phyloP scores from a whole-genome alignment of 306 rosid species.

The Cicer arietinum region DNA sequence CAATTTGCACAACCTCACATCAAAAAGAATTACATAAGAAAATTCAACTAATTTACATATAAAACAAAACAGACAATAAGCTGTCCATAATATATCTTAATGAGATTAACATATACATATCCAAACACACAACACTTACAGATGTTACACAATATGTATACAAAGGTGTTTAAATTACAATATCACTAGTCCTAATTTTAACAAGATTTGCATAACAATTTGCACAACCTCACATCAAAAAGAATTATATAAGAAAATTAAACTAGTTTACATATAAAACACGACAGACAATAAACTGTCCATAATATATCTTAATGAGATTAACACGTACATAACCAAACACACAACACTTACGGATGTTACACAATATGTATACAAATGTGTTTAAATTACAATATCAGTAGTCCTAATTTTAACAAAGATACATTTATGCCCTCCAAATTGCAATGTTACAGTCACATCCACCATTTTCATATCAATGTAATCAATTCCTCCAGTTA shows the following conservation, averaged over 20 bases:
- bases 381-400: constrained; percentile 21
- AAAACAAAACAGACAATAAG: constrained; percentile 28
- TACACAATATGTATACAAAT: background rate
- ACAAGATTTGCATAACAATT: constrained; percentile 58
- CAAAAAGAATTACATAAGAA: constrained; percentile 25
- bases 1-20: constrained; percentile 39
- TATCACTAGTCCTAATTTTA: constrained; percentile 2
- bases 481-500: background rate
- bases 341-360: background rate
- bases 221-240: constrained; percentile 36
- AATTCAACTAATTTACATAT: constrained; percentile 32
- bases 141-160: background rate
- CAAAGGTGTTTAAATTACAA: constrained; percentile 22
- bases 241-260: constrained; percentile 16
- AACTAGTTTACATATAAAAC: constrained; percentile 40
- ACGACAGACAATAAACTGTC: constrained; percentile 6
- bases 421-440: background rate
- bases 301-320: constrained; percentile 10
- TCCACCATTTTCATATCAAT: constrained; percentile 17
- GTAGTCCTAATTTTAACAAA: constrained; percentile 10
- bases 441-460: constrained; percentile 14
- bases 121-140: constrained; percentile 4
- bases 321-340: constrained; percentile 13
- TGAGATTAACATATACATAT: constrained; percentile 16
- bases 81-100: constrained; percentile 9